phyloP scores from a whole-genome alignment of 1,139 yeast species.

The Yamadazyma siamensis region DNA sequence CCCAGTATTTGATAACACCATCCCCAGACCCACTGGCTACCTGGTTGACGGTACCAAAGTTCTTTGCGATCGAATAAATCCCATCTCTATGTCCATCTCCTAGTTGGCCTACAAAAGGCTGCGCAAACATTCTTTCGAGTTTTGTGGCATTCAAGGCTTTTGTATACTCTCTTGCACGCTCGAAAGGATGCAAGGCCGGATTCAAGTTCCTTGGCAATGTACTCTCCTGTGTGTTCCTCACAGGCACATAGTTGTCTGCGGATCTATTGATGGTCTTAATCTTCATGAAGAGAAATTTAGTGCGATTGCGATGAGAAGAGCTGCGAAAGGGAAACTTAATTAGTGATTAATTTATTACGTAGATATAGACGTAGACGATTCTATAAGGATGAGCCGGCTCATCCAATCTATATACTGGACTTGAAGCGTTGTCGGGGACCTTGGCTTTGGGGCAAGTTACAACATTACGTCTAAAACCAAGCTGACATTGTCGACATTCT shows the following conservation, averaged over 20 bases:
- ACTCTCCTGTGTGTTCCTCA: conserved; percentile 82
- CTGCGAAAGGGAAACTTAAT: too few species aligned
- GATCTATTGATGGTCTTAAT: conserved; percentile 79
- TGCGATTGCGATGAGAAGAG: too few species aligned
- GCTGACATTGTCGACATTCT: conserved; percentile 76
- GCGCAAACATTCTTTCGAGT: conserved; percentile 94
- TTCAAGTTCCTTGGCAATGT: conserved; percentile 85
- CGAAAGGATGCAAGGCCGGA: conserved; percentile 95
- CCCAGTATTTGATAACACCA: conserved; percentile 94
- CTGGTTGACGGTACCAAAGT: conserved; percentile 64
- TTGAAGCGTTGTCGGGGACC: too few species aligned
- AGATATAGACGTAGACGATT: too few species aligned
- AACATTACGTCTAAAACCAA: conserved; percentile 68
- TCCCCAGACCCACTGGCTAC: conserved; percentile 94
- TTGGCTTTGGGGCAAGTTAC: too few species aligned
- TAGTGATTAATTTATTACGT: too few species aligned
- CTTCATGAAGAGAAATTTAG: too few species aligned
- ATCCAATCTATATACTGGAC: too few species aligned
- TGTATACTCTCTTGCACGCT: conserved; percentile 94
- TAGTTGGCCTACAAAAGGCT: conserved; percentile 92
- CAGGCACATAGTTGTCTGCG: conserved; percentile 88
- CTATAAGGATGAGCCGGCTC: too few species aligned
- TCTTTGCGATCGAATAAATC: conserved; percentile 84
- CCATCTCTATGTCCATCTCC: conserved; percentile 97
- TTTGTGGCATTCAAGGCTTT: conserved; percentile 94